A percentile compares a stretch with the other conserved stretches of the same genome.
These are phyloP conservation scores for Spathaspora arborariae DNA, from an alignment of 805 yeast species.

Conservation along the genomic window DNA sequence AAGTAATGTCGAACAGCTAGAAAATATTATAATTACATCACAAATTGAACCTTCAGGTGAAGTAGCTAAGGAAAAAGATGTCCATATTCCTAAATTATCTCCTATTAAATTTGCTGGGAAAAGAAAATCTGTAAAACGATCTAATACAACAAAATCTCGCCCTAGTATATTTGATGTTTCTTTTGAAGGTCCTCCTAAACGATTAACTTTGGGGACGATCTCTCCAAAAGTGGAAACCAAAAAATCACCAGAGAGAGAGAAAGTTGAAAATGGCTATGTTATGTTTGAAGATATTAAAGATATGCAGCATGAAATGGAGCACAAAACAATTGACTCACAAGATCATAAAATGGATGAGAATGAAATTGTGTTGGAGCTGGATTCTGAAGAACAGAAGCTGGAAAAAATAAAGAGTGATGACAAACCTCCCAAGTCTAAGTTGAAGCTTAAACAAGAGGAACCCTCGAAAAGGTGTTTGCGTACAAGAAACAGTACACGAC, in stretches of 20 bases:
- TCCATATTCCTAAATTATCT: background rate
- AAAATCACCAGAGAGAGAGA: background rate
- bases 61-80: background rate
- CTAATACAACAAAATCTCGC: background rate
- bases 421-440: background rate
- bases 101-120: slow-evolving; percentile 6
- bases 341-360: no score
- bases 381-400: no score
- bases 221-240: background rate
- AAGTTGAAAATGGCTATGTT: background rate
- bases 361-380: no score
- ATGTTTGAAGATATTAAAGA: background rate
- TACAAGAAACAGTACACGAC: background rate
- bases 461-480: background rate
- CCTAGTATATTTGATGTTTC: slow-evolving; percentile 11
- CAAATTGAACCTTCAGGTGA: background rate
- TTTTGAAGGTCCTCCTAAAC: slow-evolving; percentile 5
- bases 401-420: background rate
- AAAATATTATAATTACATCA: background rate
- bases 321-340: background rate
- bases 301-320: background rate
- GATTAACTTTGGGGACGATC: background rate
- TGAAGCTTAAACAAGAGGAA: background rate
- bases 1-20: slow-evolving; percentile 7
- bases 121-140: background rate